phyloP scores from a whole-genome alignment of 768 basidiomycete species.

The Naganishia vishniacii region DNA sequence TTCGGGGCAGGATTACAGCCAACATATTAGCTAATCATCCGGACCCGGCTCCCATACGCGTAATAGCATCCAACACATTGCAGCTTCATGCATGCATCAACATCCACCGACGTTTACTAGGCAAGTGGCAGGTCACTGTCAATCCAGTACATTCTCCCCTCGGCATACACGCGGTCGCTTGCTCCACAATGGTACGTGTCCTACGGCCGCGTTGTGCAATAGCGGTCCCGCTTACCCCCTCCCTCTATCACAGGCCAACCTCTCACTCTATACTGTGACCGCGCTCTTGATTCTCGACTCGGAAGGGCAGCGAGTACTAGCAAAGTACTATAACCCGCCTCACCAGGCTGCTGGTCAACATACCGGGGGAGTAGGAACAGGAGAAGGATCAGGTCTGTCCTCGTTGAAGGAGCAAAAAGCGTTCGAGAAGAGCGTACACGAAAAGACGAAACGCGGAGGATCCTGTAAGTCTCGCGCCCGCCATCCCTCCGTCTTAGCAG shows the following conservation, averaged over 20 bases:
- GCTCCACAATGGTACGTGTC: background rate
- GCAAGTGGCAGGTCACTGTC: too few relatives aligned
- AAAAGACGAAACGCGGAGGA: slow-evolving; percentile 89
- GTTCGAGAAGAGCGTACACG: slow-evolving; percentile 91
- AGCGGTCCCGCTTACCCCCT: background rate
- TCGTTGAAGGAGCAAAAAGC: slow-evolving; percentile 85
- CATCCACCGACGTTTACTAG: too few relatives aligned
- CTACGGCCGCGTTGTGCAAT: background rate
- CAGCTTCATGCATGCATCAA: too few relatives aligned
- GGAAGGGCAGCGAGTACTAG: slow-evolving; percentile 90
- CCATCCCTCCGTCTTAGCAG: background rate
- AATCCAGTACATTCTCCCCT: too few relatives aligned
- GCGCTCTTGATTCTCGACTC: slow-evolving; percentile 87
- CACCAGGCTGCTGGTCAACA: slow-evolving; percentile 50
- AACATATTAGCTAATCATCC: too few relatives aligned
- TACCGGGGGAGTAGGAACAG: slow-evolving; percentile 15
- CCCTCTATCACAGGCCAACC: slow-evolving; percentile 54
- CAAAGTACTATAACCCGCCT: slow-evolving; percentile 86
- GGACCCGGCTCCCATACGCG: too few relatives aligned
- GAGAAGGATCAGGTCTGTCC: slow-evolving; percentile 30
- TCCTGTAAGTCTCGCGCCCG: slow-evolving; percentile 54
- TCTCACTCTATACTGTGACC: slow-evolving; percentile 79
- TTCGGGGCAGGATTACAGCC: too few relatives aligned
- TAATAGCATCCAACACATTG: too few relatives aligned
- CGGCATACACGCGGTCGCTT: too few relatives aligned